Conservation (phyloP, 2,329 filamentous ascomycete genomes). For the Cladosporium colombiae region DNA sequence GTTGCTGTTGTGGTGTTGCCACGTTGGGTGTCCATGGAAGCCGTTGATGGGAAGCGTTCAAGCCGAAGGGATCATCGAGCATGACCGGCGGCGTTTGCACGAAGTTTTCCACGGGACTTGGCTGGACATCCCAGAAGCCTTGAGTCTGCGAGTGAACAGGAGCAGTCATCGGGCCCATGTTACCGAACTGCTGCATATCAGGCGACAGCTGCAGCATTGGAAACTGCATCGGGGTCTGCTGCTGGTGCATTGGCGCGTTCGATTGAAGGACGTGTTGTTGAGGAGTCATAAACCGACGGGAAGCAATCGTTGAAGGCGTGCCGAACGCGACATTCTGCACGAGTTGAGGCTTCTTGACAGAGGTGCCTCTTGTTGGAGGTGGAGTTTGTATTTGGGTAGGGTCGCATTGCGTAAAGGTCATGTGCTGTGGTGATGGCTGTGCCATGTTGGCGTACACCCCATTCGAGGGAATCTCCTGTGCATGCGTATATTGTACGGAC, state of each 20-base stretch:
- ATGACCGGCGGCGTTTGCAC: slow-evolving; percentile 18
- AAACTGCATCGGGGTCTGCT: slow-evolving; percentile 49
- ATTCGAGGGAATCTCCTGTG: slow-evolving; percentile 1
- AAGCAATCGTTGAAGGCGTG: slow-evolving; percentile 41
- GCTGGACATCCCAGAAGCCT: slow-evolving; percentile 18
- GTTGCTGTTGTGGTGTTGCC: slow-evolving; percentile 19
- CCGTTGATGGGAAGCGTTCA: slow-evolving; percentile 21
- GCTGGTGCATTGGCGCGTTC: slow-evolving; percentile 25
- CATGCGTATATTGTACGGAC: slow-evolving; percentile 17
- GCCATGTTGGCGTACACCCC: slow-evolving; percentile 8
- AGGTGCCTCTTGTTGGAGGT: slow-evolving; percentile 58
- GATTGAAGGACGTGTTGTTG: slow-evolving; percentile 26
- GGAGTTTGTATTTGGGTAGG: slow-evolving; percentile 61
- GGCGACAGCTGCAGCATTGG: slow-evolving; percentile 59
- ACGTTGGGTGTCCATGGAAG: slow-evolving; percentile 14
- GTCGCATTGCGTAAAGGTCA: slow-evolving; percentile 24
- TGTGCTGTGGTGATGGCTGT: slow-evolving; percentile 17
- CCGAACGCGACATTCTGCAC: slow-evolving; percentile 44
- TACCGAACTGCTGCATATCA: slow-evolving; percentile 54
- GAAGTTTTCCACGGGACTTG: slow-evolving; percentile 8
- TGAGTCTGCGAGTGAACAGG: slow-evolving; percentile 58
- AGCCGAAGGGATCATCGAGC: slow-evolving; percentile 35
- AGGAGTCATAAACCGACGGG: slow-evolving; percentile 34
- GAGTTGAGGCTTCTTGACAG: slow-evolving; percentile 50
- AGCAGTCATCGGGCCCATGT: slow-evolving; percentile 56